These are phyloP conservation scores for Prosopis cineraria DNA, from an alignment of 306 rosid genomes.

Conservation along the genomic window DNA sequence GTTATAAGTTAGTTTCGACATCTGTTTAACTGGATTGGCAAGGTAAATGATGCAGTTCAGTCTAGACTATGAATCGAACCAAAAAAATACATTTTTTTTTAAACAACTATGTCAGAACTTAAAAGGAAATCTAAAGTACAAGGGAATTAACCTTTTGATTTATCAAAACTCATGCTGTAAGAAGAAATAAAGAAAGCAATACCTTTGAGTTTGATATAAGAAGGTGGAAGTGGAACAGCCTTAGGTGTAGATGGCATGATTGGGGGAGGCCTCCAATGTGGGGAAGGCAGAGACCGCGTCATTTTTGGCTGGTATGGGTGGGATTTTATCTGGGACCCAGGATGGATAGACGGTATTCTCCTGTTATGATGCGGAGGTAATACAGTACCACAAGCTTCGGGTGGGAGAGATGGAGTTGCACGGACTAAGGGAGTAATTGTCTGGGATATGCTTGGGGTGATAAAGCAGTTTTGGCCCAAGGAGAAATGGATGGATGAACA, in stretches of 20 bases:
- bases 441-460: constrained; percentile 17
- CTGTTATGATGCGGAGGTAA: not conserved
- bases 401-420: not conserved
- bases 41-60: constrained; percentile 20
- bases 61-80: constrained; percentile 11
- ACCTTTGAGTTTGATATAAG: constrained; percentile 35
- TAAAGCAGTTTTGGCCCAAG: constrained; percentile 16
- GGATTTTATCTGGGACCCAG: not conserved
- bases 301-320: constrained; percentile 7
- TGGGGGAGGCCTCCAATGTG: constrained; percentile 15
- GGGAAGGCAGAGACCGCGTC: constrained; percentile 23
- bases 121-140: constrained; percentile 3
- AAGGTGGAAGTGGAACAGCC: not conserved
- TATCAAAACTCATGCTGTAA: not conserved
- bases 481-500: constrained; percentile 5
- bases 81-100: not conserved
- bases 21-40: constrained; percentile 6
- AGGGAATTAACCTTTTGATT: not conserved
- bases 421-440: constrained; percentile 15
- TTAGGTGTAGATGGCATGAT: constrained; percentile 1
- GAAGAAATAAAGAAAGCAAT: constrained; percentile 26
- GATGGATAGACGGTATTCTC: constrained; percentile 20
- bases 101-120: constrained; percentile 4
- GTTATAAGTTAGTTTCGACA: not conserved
- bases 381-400: not conserved